These are phyloP conservation scores for Taxillus chinensis DNA, from an alignment of 164 flowering plant species.

Conservation along the genomic window DNA sequence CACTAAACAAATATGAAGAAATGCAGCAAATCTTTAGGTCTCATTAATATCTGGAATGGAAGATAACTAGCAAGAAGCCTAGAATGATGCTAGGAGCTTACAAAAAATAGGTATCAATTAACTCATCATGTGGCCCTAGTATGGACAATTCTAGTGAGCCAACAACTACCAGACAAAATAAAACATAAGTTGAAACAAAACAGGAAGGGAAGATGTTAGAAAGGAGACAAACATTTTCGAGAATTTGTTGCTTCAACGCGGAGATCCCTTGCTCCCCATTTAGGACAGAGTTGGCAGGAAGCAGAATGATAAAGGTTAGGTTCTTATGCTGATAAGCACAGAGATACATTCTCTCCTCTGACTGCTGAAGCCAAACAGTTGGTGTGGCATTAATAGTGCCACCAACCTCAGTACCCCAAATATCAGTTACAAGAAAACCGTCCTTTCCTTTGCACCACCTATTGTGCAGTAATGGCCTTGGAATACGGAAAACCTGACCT, in stretches of 20 bases:
- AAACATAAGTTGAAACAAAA: not conserved
- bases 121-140: too few relatives aligned
- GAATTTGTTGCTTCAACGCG: constrained; percentile 63
- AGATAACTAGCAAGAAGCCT: too few relatives aligned
- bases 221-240: constrained; percentile 70
- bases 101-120: too few relatives aligned
- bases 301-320: constrained; percentile 66
- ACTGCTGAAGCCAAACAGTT: constrained; percentile 62
- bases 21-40: not conserved
- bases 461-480: constrained; percentile 63
- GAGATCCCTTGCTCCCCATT: constrained; percentile 75
- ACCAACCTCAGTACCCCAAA: constrained; percentile 56
- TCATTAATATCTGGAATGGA: too few relatives aligned
- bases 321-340: constrained; percentile 66
- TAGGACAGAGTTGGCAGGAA: constrained; percentile 55
- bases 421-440: constrained; percentile 75
- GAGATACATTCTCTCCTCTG: constrained; percentile 76
- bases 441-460: constrained; percentile 91
- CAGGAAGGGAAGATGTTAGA: not conserved
- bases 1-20: constrained; percentile 2
- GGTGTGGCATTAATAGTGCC: constrained; percentile 39
- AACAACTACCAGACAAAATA: not conserved
- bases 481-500: constrained; percentile 28
- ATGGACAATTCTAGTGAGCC: too few relatives aligned
- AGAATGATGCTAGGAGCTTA: too few relatives aligned